phyloP scores from a whole-genome alignment of 208 protist genomes.

The Acanthamoeba divionensis region DNA sequence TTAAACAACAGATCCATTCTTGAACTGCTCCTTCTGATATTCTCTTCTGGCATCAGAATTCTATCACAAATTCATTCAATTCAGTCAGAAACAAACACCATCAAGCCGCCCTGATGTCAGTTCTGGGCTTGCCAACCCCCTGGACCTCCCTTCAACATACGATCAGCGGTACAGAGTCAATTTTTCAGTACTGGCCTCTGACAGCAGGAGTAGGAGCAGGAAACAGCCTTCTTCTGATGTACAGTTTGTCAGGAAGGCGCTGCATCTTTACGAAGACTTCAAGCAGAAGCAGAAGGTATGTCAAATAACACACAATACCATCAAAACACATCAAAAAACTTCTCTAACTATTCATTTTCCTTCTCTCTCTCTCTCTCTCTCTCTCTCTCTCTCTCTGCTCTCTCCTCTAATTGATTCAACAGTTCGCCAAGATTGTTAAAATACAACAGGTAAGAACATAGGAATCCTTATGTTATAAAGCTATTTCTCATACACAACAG shows the following conservation, averaged over 20 bases:
- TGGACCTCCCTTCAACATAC: not conserved
- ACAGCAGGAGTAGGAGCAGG: not conserved
- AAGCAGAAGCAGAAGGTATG: conserved; percentile 57
- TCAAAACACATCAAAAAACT: conserved; percentile 9
- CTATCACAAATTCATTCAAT: not conserved
- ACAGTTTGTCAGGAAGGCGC: conserved; percentile 44
- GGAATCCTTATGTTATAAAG: not conserved
- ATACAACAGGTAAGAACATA: conserved; percentile 17
- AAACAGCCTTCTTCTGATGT: not conserved
- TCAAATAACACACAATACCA: not conserved
- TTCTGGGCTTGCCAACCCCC: not conserved
- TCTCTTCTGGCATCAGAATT: not conserved
- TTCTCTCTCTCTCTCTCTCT: not conserved
- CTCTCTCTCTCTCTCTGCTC: not conserved
- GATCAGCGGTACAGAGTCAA: conserved; percentile 22
- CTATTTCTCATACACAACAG: too few species aligned
- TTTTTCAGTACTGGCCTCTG: not conserved
- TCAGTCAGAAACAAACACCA: not conserved
- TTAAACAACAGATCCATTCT: not conserved
- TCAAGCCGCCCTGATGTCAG: not conserved
- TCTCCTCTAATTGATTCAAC: not conserved
- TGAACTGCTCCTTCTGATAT: not conserved
- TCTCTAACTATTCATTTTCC: not conserved
- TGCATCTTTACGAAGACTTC: conserved; percentile 67
- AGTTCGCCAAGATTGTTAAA: conserved; percentile 21